Conservation (phyloP, 805 yeast species). For the Deakozyma indianensis region DNA sequence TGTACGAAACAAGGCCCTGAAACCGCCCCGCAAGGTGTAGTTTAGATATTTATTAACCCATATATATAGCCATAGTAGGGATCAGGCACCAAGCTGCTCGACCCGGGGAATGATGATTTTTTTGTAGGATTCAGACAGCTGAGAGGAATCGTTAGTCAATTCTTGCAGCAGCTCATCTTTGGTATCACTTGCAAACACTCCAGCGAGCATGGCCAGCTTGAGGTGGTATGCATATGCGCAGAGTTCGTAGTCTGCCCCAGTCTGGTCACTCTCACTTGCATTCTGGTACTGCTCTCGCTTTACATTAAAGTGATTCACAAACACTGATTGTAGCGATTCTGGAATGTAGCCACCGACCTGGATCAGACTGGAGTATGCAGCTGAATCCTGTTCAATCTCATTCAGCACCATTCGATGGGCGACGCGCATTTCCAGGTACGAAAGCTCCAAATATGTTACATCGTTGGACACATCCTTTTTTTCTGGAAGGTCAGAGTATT, state of each 20-base stretch:
- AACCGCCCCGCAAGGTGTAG: constrained; percentile 31
- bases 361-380: not conserved
- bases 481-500: too few species aligned
- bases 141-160: not conserved
- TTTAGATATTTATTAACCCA: not conserved
- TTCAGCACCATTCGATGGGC: not conserved
- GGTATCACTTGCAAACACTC: not conserved
- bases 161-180: not conserved
- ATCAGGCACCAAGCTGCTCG: not conserved
- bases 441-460: not conserved
- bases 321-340: not conserved
- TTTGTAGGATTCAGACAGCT: not conserved
- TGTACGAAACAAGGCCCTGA: constrained; percentile 45
- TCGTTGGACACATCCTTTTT: not conserved
- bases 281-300: not conserved
- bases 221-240: not conserved
- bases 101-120: not conserved
- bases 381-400: not conserved
- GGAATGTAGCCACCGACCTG: not conserved
- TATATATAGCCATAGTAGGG: too few species aligned
- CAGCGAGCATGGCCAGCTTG: not conserved
- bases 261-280: not conserved
- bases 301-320: not conserved
- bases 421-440: not conserved
- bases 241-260: not conserved